A percentile compares a stretch with the other conserved stretches of the same genome.
phyloP scores from a whole-genome alignment of 192 early-diverging fungal species.

The Podila horticola region DNA sequence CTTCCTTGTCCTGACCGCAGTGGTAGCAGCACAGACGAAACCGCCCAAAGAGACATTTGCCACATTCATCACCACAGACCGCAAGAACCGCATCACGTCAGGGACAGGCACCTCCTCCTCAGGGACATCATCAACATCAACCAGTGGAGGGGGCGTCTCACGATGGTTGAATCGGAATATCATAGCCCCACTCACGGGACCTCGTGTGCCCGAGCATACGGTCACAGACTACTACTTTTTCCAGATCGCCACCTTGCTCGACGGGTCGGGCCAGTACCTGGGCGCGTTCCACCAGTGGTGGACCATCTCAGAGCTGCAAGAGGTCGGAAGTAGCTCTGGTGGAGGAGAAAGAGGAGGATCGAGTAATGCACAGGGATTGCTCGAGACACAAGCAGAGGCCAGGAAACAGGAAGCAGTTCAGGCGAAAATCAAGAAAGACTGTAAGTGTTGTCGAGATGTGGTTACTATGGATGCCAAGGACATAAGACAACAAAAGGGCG shows the following conservation, averaged over 20 bases:
- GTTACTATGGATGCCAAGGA: too few species aligned
- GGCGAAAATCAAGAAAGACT: conserved; percentile 53
- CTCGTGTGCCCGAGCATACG: conserved; percentile 44
- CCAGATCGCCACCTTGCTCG: conserved; percentile 31
- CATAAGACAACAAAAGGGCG: neutral
- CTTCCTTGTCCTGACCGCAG: conserved; percentile 17
- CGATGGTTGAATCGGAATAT: conserved; percentile 49
- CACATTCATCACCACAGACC: conserved; percentile 27
- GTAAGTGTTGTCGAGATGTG: conserved; percentile 46
- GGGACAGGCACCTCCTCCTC: neutral
- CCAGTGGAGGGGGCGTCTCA: conserved; percentile 10
- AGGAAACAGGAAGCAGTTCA: conserved; percentile 42
- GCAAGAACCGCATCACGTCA: conserved; percentile 11
- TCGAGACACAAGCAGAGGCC: conserved; percentile 34
- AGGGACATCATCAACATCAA: neutral
- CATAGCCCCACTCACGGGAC: conserved; percentile 30
- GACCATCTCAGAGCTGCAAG: conserved; percentile 41
- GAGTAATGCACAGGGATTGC: neutral
- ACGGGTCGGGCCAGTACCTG: conserved; percentile 48
- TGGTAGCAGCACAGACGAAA: conserved; percentile 43
- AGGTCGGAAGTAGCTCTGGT: neutral
- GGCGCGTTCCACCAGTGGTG: conserved; percentile 50
- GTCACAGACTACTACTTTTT: conserved; percentile 49
- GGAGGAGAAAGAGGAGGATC: neutral
- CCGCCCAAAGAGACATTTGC: conserved; percentile 44